A percentile compares a stretch with the other conserved stretches of the same genome.
Evolutionary conservation across 1,284 basidiomycete genomes (phyloP).

Genomic region (Papiliotrema fonsecae): DNA sequence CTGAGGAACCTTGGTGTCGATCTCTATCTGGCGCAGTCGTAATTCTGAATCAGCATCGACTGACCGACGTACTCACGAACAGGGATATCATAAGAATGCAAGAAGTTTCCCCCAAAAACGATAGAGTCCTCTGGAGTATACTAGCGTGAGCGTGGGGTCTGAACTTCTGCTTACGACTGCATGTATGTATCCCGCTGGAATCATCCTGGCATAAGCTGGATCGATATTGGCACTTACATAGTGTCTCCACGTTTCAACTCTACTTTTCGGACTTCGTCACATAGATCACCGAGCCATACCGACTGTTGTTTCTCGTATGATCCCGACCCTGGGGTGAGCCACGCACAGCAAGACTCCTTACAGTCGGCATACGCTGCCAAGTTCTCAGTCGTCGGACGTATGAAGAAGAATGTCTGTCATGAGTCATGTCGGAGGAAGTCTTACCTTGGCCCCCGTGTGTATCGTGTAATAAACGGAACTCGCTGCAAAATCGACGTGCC

Average conservation of each 20-base stretch:
- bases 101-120: conserved; percentile 95
- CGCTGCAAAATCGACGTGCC: conserved; percentile 95
- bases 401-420: conserved; percentile 83
- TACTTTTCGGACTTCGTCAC: conserved; percentile 79
- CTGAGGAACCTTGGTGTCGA: conserved; percentile 84
- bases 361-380: conserved; percentile 61
- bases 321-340: conserved; percentile 56
- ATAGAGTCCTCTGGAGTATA: conserved; percentile 87
- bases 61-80: conserved; percentile 41
- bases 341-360: conserved; percentile 10
- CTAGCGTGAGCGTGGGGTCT: conserved; percentile 47
- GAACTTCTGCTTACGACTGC: conserved; percentile 64
- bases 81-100: conserved; percentile 68
- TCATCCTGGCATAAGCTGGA: conserved; percentile 54
- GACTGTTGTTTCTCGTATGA: conserved; percentile 73
- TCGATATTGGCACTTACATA: conserved; percentile 54
- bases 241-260: conserved; percentile 79
- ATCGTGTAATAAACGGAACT: conserved; percentile 94
- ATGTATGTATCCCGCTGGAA: conserved; percentile 96
- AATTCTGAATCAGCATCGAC: conserved; percentile 57
- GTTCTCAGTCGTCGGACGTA: conserved; percentile 81
- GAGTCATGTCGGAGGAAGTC: conserved; percentile 9
- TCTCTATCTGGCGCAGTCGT: conserved; percentile 83
- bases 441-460: conserved; percentile 70
- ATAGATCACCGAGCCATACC: conserved; percentile 79